Conservation (phyloP, 2,329 filamentous ascomycete genomes). For the Trichoderma afroharzianum region DNA sequence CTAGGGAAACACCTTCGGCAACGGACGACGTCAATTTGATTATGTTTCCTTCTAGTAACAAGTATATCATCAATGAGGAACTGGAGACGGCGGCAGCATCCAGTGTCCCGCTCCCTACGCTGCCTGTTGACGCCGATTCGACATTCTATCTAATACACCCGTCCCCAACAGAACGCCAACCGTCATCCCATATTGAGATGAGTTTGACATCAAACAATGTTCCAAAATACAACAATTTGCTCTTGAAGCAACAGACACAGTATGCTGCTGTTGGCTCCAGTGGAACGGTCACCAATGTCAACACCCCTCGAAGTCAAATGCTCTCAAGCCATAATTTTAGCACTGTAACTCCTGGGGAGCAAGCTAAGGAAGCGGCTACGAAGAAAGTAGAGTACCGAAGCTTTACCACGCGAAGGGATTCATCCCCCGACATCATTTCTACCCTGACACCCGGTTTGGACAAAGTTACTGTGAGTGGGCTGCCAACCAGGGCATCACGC, state of each 20-base stretch:
- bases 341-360: slow-evolving; percentile 16
- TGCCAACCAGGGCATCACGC: not conserved
- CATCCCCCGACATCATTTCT: slow-evolving; percentile 22
- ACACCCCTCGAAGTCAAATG: slow-evolving; percentile 31
- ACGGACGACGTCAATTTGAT: slow-evolving; percentile 28
- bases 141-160: slow-evolving; percentile 35
- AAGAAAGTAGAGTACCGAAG: not conserved
- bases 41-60: slow-evolving; percentile 24
- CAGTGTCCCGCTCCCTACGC: slow-evolving; percentile 11
- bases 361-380: slow-evolving; percentile 4
- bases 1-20: slow-evolving; percentile 18
- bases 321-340: slow-evolving; percentile 28
- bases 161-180: slow-evolving; percentile 36
- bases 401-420: slow-evolving; percentile 5
- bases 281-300: slow-evolving; percentile 34
- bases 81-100: slow-evolving; percentile 7
- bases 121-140: slow-evolving; percentile 26
- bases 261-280: slow-evolving; percentile 26
- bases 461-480: not conserved
- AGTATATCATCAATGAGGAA: slow-evolving; percentile 16
- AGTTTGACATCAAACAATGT: slow-evolving; percentile 21
- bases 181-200: slow-evolving; percentile 33
- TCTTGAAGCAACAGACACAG: not conserved
- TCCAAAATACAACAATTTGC: slow-evolving; percentile 9
- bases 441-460: not conserved